These are phyloP conservation scores for Ramularia collo-cygni DNA, from an alignment of 2,329 filamentous ascomycete genomes.

Conservation along the genomic window DNA sequence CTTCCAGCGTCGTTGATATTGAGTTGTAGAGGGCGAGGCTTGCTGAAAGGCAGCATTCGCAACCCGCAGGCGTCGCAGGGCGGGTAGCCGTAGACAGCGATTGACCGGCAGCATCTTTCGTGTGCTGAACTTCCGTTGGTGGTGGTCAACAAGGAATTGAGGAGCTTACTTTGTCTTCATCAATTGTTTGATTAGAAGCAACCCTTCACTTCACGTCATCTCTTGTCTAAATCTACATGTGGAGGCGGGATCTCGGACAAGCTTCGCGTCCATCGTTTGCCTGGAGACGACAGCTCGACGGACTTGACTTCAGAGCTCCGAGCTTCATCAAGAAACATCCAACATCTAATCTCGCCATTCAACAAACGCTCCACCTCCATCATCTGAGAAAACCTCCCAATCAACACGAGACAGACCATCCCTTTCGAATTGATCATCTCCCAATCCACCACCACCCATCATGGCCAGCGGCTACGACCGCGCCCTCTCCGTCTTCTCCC, in stretches of 20 bases:
- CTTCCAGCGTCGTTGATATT: slow-evolving; percentile 25
- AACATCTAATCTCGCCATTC: slow-evolving; percentile 3
- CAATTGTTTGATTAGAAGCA: too few relatives aligned
- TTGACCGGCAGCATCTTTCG: slow-evolving; percentile 21
- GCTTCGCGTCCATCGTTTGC: slow-evolving; percentile 7
- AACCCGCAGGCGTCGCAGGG: slow-evolving; percentile 26
- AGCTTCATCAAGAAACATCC: slow-evolving; percentile 3
- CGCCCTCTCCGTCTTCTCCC: slow-evolving; percentile 98
- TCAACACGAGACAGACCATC: background rate
- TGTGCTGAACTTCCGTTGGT: background rate
- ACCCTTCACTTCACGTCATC: too few relatives aligned
- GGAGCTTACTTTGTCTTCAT: slow-evolving; percentile 1
- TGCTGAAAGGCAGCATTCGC: slow-evolving; percentile 27
- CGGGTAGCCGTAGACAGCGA: slow-evolving; percentile 18
- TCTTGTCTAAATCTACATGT: too few relatives aligned
- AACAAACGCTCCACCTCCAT: background rate
- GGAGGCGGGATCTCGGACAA: slow-evolving; percentile 1
- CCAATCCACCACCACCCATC: slow-evolving; percentile 16
- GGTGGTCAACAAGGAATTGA: background rate
- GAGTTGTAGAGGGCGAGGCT: slow-evolving; percentile 12
- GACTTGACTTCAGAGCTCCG: too few relatives aligned
- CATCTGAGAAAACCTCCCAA: background rate
- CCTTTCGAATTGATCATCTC: slow-evolving; percentile 3
- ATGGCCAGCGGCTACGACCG: slow-evolving; percentile 98
- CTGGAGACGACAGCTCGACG: slow-evolving; percentile 10